phyloP scores from a whole-genome alignment of 148 eudicot species.

The Persicaria tinctoria region DNA sequence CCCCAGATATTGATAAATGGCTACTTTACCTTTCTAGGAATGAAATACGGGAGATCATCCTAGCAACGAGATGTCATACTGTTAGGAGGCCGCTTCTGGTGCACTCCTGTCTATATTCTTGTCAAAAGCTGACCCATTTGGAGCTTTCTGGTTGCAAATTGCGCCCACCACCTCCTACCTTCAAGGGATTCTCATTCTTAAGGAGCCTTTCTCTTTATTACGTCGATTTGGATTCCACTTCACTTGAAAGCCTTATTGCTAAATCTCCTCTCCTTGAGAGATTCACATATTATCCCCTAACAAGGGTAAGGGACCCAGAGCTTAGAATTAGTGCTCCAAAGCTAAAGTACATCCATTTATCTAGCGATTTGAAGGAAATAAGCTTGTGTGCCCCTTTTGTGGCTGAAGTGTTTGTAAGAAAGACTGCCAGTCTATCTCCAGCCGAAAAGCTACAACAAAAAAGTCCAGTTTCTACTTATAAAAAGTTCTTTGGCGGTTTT shows the following conservation, averaged over 20 bases:
- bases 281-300: conserved; percentile 18
- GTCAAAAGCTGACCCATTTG: conserved; percentile 40
- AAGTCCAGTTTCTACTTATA: conserved; percentile 16
- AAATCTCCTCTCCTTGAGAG: conserved; percentile 60
- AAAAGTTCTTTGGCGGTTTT: background rate
- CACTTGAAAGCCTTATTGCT: conserved; percentile 45
- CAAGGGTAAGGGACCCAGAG: conserved; percentile 30
- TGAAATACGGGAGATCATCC: conserved; percentile 40
- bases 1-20: conserved; percentile 53
- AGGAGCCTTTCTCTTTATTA: conserved; percentile 50
- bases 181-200: conserved; percentile 47
- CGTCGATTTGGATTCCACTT: conserved; percentile 41
- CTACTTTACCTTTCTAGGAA: conserved; percentile 54
- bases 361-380: conserved; percentile 58
- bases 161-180: conserved; percentile 38
- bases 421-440: too few species aligned
- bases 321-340: conserved; percentile 56
- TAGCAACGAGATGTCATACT: conserved; percentile 19
- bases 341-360: conserved; percentile 47
- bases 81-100: conserved; percentile 16
- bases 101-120: conserved; percentile 48
- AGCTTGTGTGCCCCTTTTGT: conserved; percentile 36
- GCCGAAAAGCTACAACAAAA: conserved; percentile 24
- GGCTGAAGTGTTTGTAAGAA: background rate
- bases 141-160: conserved; percentile 63